These are phyloP conservation scores for Colletotrichum orbiculare DNA, from an alignment of 2,329 filamentous ascomycete species.

Conservation along the genomic window DNA sequence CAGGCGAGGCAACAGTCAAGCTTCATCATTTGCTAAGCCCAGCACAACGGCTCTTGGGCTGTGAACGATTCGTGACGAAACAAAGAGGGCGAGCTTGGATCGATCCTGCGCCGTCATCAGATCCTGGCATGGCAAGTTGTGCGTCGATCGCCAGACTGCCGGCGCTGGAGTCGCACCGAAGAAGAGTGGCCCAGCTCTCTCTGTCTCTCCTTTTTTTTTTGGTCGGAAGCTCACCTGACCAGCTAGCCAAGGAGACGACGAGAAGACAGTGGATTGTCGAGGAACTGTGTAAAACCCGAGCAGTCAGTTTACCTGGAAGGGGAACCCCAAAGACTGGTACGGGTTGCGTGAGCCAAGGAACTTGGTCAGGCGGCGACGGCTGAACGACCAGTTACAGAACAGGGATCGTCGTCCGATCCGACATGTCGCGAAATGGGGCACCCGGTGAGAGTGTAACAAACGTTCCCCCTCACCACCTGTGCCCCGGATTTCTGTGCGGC, in stretches of 20 bases:
- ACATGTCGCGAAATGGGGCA: constrained; percentile 19
- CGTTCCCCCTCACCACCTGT: constrained; percentile 5
- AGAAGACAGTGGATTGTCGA: background rate
- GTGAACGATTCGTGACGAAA: constrained; percentile 1
- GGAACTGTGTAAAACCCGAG: constrained; percentile 8
- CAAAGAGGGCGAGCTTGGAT: background rate
- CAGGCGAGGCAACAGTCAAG: background rate
- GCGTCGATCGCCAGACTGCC: constrained; percentile 9
- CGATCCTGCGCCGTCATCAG: constrained; percentile 12
- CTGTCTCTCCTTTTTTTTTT: background rate
- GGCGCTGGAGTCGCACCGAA: constrained; percentile 10
- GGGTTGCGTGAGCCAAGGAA: constrained; percentile 36
- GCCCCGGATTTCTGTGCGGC: constrained; percentile 22
- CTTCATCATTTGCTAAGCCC: constrained; percentile 10
- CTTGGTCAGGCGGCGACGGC: constrained; percentile 30
- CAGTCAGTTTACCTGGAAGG: background rate
- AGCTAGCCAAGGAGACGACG: background rate
- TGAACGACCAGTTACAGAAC: constrained; percentile 27
- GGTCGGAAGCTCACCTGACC: constrained; percentile 19
- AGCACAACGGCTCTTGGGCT: constrained; percentile 13
- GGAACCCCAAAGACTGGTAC: constrained; percentile 24
- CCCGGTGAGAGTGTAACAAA: constrained; percentile 25
- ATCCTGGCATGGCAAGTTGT: background rate
- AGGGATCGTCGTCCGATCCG: constrained; percentile 30
- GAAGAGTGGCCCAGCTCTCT: background rate